Evolutionary conservation across 257 asterid genomes (phyloP).

Genomic region (Plectranthus barbatus): DNA sequence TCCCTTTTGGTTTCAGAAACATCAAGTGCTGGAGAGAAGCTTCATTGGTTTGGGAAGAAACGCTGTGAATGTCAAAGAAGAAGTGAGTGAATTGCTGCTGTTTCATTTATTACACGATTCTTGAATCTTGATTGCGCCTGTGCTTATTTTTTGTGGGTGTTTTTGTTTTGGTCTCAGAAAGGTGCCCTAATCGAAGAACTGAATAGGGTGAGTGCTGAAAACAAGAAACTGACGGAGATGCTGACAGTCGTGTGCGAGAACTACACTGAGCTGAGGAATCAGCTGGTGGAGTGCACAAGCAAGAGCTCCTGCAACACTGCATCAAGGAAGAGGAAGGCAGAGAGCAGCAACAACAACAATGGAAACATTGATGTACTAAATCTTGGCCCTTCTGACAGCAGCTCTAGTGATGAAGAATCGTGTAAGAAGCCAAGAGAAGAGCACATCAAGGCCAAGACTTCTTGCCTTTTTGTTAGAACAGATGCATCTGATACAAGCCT

Average conservation of each 20-base stretch:
- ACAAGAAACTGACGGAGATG: conserved; percentile 68
- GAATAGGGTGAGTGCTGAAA: conserved; percentile 66
- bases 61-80: conserved; percentile 25
- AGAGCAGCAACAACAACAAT: conserved; percentile 19
- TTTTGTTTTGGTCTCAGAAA: conserved; percentile 19
- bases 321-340: conserved; percentile 60
- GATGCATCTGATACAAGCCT: conserved; percentile 88
- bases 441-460: conserved; percentile 53
- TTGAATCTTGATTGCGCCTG: no score
- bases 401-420: conserved; percentile 79
- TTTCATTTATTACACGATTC: neutral
- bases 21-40: conserved; percentile 36
- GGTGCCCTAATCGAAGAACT: conserved; percentile 64
- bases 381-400: conserved; percentile 49
- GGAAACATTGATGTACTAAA: conserved; percentile 8
- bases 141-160: neutral
- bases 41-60: conserved; percentile 44
- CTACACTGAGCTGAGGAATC: conserved; percentile 48
- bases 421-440: conserved; percentile 63
- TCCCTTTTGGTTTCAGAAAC: conserved; percentile 40
- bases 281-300: conserved; percentile 42
- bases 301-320: conserved; percentile 20
- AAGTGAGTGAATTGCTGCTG: conserved; percentile 28
- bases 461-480: conserved; percentile 40
- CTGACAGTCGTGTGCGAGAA: conserved; percentile 69